Conservation (phyloP, 306 rosid species). For the Castanopsis chinensis region DNA sequence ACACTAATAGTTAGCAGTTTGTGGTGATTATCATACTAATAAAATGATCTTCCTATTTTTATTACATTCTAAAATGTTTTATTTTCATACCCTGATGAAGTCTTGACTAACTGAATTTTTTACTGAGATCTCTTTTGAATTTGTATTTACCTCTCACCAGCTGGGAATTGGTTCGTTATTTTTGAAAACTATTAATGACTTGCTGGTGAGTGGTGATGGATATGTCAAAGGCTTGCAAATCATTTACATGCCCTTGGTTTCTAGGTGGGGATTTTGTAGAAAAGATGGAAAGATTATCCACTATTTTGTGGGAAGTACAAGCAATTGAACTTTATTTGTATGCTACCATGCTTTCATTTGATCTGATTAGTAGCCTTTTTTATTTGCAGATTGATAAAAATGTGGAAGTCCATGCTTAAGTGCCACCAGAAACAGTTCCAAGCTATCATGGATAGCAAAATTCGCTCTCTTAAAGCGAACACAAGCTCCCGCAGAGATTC, state of each 20-base stretch:
- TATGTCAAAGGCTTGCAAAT: not conserved
- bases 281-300: not conserved
- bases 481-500: constrained; percentile 61
- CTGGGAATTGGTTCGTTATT: constrained; percentile 21
- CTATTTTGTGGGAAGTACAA: constrained; percentile 2
- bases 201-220: not conserved
- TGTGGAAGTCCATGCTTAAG: constrained; percentile 92
- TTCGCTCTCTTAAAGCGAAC: constrained; percentile 63
- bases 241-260: not conserved
- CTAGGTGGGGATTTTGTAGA: not conserved
- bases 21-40: not conserved
- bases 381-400: constrained; percentile 73
- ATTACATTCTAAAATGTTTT: not conserved
- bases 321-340: not conserved
- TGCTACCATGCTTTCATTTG: not conserved
- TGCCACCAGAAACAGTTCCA: constrained; percentile 95
- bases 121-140: constrained; percentile 2
- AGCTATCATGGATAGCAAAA: constrained; percentile 88
- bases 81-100: not conserved
- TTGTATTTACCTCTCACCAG: constrained; percentile 12
- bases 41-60: not conserved
- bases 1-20: not conserved
- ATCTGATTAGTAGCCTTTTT: constrained; percentile 24
- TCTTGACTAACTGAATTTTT: not conserved
- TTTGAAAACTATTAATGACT: not conserved